Base-by-base conservation (phyloP, 768 basidiomycete genomes). In the Boletellus sp. region DNA sequence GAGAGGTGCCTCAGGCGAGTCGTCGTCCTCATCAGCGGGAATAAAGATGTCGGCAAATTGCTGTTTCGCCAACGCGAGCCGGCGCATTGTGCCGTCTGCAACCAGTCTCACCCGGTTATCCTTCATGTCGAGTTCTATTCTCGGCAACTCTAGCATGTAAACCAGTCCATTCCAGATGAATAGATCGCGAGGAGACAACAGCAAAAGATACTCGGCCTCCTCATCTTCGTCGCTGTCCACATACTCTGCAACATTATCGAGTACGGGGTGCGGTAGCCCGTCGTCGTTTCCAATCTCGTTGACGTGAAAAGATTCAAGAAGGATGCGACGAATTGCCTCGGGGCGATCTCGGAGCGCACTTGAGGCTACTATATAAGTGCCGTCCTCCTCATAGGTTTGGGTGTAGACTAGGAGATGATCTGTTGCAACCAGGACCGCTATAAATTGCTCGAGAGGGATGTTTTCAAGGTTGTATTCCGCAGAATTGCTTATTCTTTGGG, bases 361-460 rank as follows among this genome's bases (percentile, higher is more conserved):
- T 15, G 90, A 84, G 8, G 90, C 95, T 47, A 99, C 75, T 53
- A 98, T 83, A 64, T 97, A 99, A 11, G 86, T 82, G 5, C 92
- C 93, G n/a, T 95, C 86, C 58, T 87, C 84, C 67, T 95, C 93
- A 65, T 87, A 87, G 8, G 72, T 69, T 52, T 85, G 81, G 2
- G 95, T 96, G 68, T 96, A 95, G 39, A 99, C 90, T 50, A 99
- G 82, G 70, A 94, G 87, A 66, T 98, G 94, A 55, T 90, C 92
- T 7, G 91, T 85, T 28, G 85, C 81, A 19, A 89, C 83, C 8
- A 99, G 77, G 11, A 78, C 75, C 20, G 82, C 73, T 47, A 98
- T 87, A 67, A 95, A 88, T n/a, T 76, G 75, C 45, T 88, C 87
- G 50, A 94, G 72, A 37, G 85, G 76, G 33, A 85, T 72, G 47